Percentiles rank a stretch among this genome's conserved stretches.
These are phyloP conservation scores for Pachysolen tannophilus DNA, from an alignment of 805 yeast genomes.

Conservation along the genomic window DNA sequence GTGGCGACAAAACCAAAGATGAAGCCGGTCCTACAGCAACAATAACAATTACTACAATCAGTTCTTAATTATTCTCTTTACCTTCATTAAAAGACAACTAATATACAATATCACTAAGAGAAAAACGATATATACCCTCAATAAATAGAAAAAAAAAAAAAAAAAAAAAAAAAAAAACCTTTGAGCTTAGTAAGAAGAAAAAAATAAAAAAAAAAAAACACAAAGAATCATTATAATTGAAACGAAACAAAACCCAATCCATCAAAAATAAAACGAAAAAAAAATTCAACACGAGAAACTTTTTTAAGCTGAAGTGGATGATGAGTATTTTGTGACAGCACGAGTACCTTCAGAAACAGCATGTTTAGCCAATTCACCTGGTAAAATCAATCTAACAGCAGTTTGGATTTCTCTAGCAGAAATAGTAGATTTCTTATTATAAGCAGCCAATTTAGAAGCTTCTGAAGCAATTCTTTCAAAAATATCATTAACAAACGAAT, in stretches of 20 bases:
- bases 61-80: too few species aligned
- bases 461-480: slow-evolving; percentile 97
- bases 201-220: neutral
- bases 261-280: neutral
- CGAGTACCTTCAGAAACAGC: slow-evolving; percentile 98
- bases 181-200: neutral
- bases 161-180: neutral
- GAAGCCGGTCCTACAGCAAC: too few species aligned
- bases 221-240: too few species aligned
- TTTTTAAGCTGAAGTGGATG: slow-evolving; percentile 36
- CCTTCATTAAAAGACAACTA: too few species aligned
- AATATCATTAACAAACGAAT: slow-evolving; percentile 96
- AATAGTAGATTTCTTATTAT: slow-evolving; percentile 96
- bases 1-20: too few species aligned
- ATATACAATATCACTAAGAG: too few species aligned
- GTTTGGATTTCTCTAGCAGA: slow-evolving; percentile 98
- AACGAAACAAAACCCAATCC: too few species aligned
- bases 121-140: too few species aligned
- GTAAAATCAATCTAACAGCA: slow-evolving; percentile 95
- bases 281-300: neutral
- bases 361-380: slow-evolving; percentile 98
- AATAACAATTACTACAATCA: too few species aligned
- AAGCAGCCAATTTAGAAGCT: slow-evolving; percentile 97
- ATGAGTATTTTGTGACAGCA: slow-evolving; percentile 94
- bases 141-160: too few species aligned